Evolutionary conservation across 805 yeast species (phyloP).

Genomic region (Candida odintsovae): DNA sequence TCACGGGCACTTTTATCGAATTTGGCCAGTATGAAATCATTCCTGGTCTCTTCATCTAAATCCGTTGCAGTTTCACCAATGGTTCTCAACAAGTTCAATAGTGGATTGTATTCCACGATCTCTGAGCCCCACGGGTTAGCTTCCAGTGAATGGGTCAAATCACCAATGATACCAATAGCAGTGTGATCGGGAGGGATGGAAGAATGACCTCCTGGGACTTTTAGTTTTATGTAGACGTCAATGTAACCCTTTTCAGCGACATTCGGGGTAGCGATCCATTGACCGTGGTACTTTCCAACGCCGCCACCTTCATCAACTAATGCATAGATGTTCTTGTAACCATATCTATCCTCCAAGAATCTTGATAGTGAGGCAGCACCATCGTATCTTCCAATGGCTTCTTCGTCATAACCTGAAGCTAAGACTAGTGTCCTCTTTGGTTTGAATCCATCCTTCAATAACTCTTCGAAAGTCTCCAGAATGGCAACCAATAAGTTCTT

Average conservation of each 20-base stretch:
- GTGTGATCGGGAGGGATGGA: slow-evolving; percentile 77
- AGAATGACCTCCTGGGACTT: slow-evolving; percentile 73
- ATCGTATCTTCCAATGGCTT: slow-evolving; percentile 57
- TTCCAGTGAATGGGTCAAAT: slow-evolving; percentile 51
- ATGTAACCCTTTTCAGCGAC: slow-evolving; percentile 60
- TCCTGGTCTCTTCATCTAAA: slow-evolving; percentile 15
- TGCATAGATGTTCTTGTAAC: slow-evolving; percentile 50
- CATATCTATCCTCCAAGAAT: slow-evolving; percentile 46
- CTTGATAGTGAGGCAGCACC: slow-evolving; percentile 43
- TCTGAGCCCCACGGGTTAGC: slow-evolving; percentile 38
- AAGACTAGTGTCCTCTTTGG: slow-evolving; percentile 59
- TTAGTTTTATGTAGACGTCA: slow-evolving; percentile 43
- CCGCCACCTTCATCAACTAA: slow-evolving; percentile 61
- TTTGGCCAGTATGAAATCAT: slow-evolving; percentile 28
- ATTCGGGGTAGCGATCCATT: slow-evolving; percentile 45
- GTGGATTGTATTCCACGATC: slow-evolving; percentile 52
- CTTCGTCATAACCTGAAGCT: slow-evolving; percentile 77
- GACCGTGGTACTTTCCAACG: slow-evolving; percentile 24
- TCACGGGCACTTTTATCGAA: slow-evolving; percentile 30
- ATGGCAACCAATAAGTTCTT: slow-evolving; percentile 61
- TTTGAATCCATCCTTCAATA: slow-evolving; percentile 40
- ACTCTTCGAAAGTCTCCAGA: slow-evolving; percentile 53
- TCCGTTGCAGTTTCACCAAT: slow-evolving; percentile 6
- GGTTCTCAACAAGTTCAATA: slow-evolving; percentile 38
- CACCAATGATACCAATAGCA: slow-evolving; percentile 66